These are phyloP conservation scores for Erythrophleum fordii DNA, from an alignment of 306 rosid genomes.

Conservation along the genomic window DNA sequence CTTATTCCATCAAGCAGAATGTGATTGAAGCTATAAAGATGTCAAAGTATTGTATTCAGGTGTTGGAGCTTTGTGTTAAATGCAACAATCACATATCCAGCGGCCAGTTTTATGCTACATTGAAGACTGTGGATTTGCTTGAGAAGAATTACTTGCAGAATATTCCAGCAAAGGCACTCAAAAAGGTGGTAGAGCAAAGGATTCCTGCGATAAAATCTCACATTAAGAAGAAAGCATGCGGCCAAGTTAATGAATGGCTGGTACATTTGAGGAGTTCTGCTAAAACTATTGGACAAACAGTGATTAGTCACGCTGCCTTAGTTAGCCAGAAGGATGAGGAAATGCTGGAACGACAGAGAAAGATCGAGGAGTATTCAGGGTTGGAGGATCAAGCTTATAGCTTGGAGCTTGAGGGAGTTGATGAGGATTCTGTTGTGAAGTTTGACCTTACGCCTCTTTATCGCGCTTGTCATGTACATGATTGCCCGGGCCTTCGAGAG, in stretches of 20 bases:
- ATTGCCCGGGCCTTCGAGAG: constrained; percentile 76
- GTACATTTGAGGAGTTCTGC: constrained; percentile 85
- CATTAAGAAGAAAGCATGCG: constrained; percentile 75
- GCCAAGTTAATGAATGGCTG: constrained; percentile 92
- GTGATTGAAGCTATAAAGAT: constrained; percentile 81
- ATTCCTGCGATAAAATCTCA: constrained; percentile 79
- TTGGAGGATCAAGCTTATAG: constrained; percentile 53
- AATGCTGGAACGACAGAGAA: constrained; percentile 72
- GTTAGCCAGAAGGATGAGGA: constrained; percentile 83
- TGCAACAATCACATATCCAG: constrained; percentile 79
- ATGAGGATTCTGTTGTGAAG: constrained; percentile 69
- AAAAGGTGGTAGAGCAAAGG: constrained; percentile 65
- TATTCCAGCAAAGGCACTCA: constrained; percentile 73
- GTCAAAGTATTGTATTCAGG: constrained; percentile 73
- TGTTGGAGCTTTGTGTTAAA: constrained; percentile 89
- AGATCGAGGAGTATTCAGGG: constrained; percentile 65
- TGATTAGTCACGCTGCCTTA: constrained; percentile 71
- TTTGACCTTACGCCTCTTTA: constrained; percentile 89
- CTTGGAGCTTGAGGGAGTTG: constrained; percentile 76
- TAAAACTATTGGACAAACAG: constrained; percentile 78
- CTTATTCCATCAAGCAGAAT: constrained; percentile 78
- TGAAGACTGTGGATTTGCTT: constrained; percentile 81
- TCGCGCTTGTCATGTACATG: constrained; percentile 90
- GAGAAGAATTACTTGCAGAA: constrained; percentile 67
- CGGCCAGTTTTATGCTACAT: constrained; percentile 71